These are phyloP conservation scores for Eucalyptus curtisii DNA, from an alignment of 345 rosid genomes.

Conservation along the genomic window DNA sequence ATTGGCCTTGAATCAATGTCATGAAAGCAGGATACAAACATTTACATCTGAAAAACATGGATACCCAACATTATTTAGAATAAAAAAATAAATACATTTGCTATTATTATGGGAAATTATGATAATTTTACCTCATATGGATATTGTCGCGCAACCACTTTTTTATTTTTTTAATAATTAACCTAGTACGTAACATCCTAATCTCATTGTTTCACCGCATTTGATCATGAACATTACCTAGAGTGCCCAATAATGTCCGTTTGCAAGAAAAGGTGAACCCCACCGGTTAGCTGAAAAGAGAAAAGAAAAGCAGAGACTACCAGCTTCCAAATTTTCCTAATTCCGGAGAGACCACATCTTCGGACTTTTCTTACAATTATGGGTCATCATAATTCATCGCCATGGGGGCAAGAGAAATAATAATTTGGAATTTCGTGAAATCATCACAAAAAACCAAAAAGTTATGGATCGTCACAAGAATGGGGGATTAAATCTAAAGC, in stretches of 20 bases:
- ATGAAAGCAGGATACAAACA: neutral
- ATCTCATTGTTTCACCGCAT: neutral
- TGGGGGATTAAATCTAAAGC: neutral
- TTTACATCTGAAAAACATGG: neutral
- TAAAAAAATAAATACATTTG: neutral
- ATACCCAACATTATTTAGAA: neutral
- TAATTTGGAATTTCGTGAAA: neutral
- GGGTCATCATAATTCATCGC: neutral
- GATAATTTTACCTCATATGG: neutral
- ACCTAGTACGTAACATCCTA: neutral
- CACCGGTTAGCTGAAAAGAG: neutral
- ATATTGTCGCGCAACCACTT: neutral
- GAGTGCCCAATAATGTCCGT: neutral
- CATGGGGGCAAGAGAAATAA: neutral
- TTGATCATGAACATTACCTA: neutral
- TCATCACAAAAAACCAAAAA: neutral
- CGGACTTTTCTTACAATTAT: neutral
- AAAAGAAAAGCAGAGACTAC: neutral
- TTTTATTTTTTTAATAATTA: neutral
- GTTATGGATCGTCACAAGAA: neutral
- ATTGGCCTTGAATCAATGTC: neutral
- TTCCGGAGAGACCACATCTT: neutral
- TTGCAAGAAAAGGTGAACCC: neutral
- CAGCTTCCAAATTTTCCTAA: neutral
- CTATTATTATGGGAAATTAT: neutral